Evolutionary conservation across 768 basidiomycete genomes (phyloP).

Genomic region (Paxillus involutus): DNA sequence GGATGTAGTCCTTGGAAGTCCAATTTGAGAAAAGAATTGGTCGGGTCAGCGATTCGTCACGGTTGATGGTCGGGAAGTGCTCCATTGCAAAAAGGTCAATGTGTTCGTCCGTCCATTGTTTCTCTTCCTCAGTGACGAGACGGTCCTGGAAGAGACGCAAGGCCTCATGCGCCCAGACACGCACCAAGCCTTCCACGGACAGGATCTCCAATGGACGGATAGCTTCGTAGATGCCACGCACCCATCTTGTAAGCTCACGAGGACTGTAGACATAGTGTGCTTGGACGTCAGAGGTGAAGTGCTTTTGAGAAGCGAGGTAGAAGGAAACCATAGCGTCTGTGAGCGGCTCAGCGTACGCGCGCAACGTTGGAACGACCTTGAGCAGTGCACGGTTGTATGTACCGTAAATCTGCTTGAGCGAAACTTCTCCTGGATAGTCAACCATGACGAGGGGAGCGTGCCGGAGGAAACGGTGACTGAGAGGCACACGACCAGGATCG

Average conservation of each 20-base stretch:
- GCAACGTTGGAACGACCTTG: slow-evolving; percentile 92
- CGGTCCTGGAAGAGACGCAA: slow-evolving; percentile 97
- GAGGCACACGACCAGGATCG: slow-evolving; percentile 97
- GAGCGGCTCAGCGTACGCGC: slow-evolving; percentile 90
- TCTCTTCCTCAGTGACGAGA: slow-evolving; percentile 90
- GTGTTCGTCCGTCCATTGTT: slow-evolving; percentile 91
- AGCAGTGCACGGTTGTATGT: slow-evolving; percentile 96
- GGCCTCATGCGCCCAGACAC: slow-evolving; percentile 98
- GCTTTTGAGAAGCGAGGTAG: slow-evolving; percentile 90
- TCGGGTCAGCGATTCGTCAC: slow-evolving; percentile 79
- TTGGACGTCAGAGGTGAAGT: slow-evolving; percentile 95
- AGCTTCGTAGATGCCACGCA: slow-evolving; percentile 95
- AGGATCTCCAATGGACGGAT: slow-evolving; percentile 92
- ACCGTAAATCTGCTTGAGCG: slow-evolving; percentile 97
- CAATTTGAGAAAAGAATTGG: slow-evolving; percentile 99
- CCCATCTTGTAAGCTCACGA: slow-evolving; percentile 97
- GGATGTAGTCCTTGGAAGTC: slow-evolving; percentile 96
- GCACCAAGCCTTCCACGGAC: slow-evolving; percentile 90
- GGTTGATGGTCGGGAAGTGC: slow-evolving; percentile 92
- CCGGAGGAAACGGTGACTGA: slow-evolving; percentile 95
- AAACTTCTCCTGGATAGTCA: slow-evolving; percentile 96
- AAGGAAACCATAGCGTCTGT: slow-evolving; percentile 98
- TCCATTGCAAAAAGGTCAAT: slow-evolving; percentile 82
- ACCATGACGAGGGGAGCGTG: slow-evolving; percentile 99
- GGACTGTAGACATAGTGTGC: slow-evolving; percentile 99